Evolutionary conservation across 352 stramenopile genomes (phyloP).

Genomic region (Elongisporangium prolatum): DNA sequence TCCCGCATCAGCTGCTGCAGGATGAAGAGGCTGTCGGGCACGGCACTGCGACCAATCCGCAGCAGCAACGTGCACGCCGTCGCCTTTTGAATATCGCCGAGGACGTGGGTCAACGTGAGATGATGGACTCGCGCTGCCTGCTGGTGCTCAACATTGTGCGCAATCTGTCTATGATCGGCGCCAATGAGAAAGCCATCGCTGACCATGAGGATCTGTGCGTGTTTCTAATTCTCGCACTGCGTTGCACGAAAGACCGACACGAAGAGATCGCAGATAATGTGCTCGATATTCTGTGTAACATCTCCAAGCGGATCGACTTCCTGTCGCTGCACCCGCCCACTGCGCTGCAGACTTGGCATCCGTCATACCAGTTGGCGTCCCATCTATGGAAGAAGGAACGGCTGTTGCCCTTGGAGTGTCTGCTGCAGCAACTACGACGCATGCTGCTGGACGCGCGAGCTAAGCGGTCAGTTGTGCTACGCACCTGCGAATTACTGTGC

Average conservation of each 20-base stretch:
- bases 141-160: constrained; percentile 75
- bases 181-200: constrained; percentile 62
- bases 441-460: constrained; percentile 30
- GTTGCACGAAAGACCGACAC: constrained; percentile 25
- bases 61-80: constrained; percentile 13
- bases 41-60: not conserved
- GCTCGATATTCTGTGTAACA: constrained; percentile 71
- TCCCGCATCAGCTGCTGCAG: constrained; percentile 27
- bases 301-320: constrained; percentile 72
- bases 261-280: constrained; percentile 61
- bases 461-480: constrained; percentile 57
- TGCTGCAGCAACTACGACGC: constrained; percentile 43
- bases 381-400: constrained; percentile 63
- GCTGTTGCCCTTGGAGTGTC: constrained; percentile 53
- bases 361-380: constrained; percentile 47
- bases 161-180: constrained; percentile 67
- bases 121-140: constrained; percentile 47
- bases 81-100: constrained; percentile 42
- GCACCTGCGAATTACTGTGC: constrained; percentile 54
- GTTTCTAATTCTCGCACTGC: constrained; percentile 57
- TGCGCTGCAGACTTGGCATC: constrained; percentile 52
- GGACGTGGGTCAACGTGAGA: constrained; percentile 39
- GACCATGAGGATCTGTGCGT: constrained; percentile 62
- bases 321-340: constrained; percentile 47
- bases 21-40: constrained; percentile 2